Base-by-base conservation (phyloP, 257 asterid species). In the Ilex aquifolium region DNA sequence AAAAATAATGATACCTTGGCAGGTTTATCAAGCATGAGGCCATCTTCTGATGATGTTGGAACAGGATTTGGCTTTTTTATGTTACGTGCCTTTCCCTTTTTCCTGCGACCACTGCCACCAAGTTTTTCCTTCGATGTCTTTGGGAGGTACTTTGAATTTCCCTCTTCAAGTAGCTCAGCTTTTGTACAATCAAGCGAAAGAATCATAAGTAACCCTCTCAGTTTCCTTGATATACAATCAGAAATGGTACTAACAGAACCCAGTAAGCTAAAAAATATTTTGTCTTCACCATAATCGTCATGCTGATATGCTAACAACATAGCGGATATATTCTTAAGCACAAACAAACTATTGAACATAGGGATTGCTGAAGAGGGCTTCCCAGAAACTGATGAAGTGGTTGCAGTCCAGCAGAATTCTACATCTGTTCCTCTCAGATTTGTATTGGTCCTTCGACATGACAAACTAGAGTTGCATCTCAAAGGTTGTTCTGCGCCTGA, bases 111-210 rank as follows among this genome's bases (percentile, higher is more conserved):
- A 70, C 62, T 72, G 42, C 81, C 56, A 67, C 65, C 83, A 69
- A 68, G 73, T 80, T 77, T 85, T 76, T 84, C 96, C 71, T 81
- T 85, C 48, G 64, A 73, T 68, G 82, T 86, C 73, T 74, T 78
- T 56, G 67, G 57, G 31, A 63, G 61, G 63, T 86, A 63, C 13
- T 76, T 80, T 64, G 40, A 50, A 66, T 62, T 75, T 72, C 80
- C 95, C 60, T 83, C 97, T 63, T 76, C 91, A 17, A 93, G 86
- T 68, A 93, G 82, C 88, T 93, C 99, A 71, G 77, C 61, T 75
- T 85, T 93, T 61, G 99, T 87, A 74, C 90, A 93, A 77, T 93
- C 96, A 66, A 87, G 96, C 2, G 97, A 93, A 76, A 90, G 65
- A 76, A 77, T 77, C 94, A 90, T 82, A 65, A 93, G 88, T 56